A percentile compares a stretch with the other conserved stretches of the same genome.
phyloP scores from a whole-genome alignment of 2,329 filamentous ascomycete genomes.

The Shiraia sp. region DNA sequence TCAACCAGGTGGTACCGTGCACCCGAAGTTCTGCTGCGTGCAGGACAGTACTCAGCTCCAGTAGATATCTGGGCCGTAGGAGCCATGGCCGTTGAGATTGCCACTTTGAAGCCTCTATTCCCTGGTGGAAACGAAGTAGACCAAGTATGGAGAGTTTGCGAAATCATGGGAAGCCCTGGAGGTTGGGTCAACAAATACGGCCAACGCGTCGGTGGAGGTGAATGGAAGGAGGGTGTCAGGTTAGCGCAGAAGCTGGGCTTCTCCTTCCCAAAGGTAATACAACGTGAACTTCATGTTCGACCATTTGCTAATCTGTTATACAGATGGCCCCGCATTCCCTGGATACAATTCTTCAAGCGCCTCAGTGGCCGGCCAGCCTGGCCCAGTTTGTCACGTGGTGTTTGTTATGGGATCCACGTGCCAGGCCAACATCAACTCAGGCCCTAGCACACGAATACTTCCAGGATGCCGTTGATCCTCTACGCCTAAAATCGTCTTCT shows the following conservation, averaged over 20 bases:
- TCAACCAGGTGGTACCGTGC: constrained; percentile 96
- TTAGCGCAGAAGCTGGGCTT: constrained; percentile 96
- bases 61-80: constrained; percentile 99
- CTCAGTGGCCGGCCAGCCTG: constrained; percentile 88
- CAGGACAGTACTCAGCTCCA: constrained; percentile 94
- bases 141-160: constrained; percentile 97
- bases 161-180: constrained; percentile 98
- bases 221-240: constrained; percentile 93
- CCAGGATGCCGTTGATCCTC: constrained; percentile 83
- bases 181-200: constrained; percentile 97
- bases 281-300: no score
- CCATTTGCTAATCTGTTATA: no score
- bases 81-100: constrained; percentile 97
- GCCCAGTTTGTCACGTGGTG: constrained; percentile 98
- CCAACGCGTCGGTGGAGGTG: constrained; percentile 84
- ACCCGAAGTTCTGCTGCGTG: constrained; percentile 88
- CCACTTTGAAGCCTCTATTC: constrained; percentile 94
- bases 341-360: constrained; percentile 87
- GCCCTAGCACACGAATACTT: constrained; percentile 97
- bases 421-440: constrained; percentile 86
- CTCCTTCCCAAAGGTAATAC: constrained; percentile 86
- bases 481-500: constrained; percentile 87
- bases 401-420: constrained; percentile 97
- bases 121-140: constrained; percentile 98
- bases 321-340: constrained; percentile 97